Evolutionary conservation across 1,284 basidiomycete genomes (phyloP).

Genomic region (Moesziomyces sp.): DNA sequence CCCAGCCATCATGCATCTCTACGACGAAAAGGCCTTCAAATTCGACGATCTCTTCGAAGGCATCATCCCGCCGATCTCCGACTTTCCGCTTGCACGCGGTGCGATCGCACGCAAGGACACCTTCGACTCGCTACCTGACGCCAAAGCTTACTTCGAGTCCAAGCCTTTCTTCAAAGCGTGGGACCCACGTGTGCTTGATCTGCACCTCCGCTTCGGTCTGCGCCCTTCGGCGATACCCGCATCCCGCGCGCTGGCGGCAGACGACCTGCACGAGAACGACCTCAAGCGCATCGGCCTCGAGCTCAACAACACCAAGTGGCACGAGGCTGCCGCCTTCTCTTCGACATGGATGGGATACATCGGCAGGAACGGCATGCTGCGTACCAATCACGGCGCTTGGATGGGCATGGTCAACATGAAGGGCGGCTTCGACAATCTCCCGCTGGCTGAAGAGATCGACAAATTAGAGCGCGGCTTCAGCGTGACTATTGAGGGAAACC

Average conservation of each 20-base stretch:
- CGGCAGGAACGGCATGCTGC: slow-evolving; percentile 18
- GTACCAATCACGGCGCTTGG: slow-evolving; percentile 27
- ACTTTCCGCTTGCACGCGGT: slow-evolving; percentile 66
- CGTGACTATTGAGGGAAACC: slow-evolving; percentile 40
- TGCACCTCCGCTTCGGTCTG: slow-evolving; percentile 78
- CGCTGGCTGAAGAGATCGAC: slow-evolving; percentile 30
- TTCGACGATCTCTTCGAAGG: slow-evolving; percentile 19
- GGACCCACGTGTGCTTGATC: slow-evolving; percentile 76
- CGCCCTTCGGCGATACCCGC: slow-evolving; percentile 26
- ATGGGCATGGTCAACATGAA: slow-evolving; percentile 34
- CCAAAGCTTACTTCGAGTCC: slow-evolving; percentile 70
- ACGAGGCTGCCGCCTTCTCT: slow-evolving; percentile 57
- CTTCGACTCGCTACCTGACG: slow-evolving; percentile 72
- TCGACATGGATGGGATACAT: slow-evolving; percentile 37
- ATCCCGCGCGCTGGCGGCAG: slow-evolving; percentile 18
- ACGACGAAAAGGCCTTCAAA: slow-evolving; percentile 16
- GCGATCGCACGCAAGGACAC: slow-evolving; percentile 75
- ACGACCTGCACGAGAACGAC: slow-evolving; percentile 34
- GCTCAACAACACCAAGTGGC: slow-evolving; percentile 58
- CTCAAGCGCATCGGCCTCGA: slow-evolving; percentile 33
- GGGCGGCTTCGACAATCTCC: slow-evolving; percentile 28
- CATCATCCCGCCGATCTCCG: slow-evolving; percentile 14
- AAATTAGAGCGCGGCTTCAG: slow-evolving; percentile 27
- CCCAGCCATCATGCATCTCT: slow-evolving; percentile 74
- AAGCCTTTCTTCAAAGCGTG: slow-evolving; percentile 79